phyloP scores from a whole-genome alignment of 2,329 filamentous ascomycete species.

The Zymoseptoria pseudotritici region DNA sequence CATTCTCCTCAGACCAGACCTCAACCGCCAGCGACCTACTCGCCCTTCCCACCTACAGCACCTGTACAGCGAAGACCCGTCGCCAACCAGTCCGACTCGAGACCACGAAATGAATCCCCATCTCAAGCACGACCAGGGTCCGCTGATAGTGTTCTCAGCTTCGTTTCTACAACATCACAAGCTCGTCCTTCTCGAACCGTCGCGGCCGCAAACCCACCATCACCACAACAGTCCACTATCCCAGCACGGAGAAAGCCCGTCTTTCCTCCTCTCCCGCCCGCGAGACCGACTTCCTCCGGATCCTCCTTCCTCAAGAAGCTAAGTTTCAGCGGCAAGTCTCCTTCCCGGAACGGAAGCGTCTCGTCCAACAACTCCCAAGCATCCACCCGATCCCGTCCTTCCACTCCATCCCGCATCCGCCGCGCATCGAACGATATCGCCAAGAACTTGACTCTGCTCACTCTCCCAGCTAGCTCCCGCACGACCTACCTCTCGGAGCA shows the following conservation, averaged over 20 bases:
- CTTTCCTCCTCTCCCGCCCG: background rate
- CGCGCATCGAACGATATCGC: background rate
- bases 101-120: background rate
- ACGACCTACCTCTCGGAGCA: background rate
- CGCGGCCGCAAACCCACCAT: background rate
- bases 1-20: background rate
- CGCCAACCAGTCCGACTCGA: background rate
- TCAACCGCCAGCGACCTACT: background rate
- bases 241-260: background rate
- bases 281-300: background rate
- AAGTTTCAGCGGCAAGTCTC: slow-evolving; percentile 6
- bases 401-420: background rate
- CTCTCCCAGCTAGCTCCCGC: background rate
- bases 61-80: background rate
- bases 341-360: slow-evolving; percentile 1
- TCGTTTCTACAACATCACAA: background rate
- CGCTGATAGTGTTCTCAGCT: background rate
- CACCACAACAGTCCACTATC: background rate
- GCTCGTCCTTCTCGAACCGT: background rate
- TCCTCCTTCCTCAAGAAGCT: slow-evolving; percentile 1
- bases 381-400: background rate
- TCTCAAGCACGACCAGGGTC: background rate
- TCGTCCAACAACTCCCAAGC: background rate
- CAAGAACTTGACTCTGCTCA: background rate
- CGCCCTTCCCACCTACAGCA: background rate